Conservation (phyloP, 805 yeast species). For the Starmerella khaoyaiensis region DNA sequence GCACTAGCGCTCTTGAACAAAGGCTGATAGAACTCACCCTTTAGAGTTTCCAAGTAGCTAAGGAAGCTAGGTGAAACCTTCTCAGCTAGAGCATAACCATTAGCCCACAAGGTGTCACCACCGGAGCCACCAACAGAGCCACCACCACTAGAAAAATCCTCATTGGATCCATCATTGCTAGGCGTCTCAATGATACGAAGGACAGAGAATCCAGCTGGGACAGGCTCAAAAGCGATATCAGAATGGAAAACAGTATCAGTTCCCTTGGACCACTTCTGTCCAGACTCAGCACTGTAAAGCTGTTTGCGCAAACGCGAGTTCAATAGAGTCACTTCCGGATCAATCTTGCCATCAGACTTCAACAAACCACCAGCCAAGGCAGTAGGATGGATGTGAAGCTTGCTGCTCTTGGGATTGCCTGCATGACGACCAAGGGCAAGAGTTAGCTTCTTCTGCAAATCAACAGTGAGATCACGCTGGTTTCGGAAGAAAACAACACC, state of each 20-base stretch:
- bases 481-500: slow-evolving; percentile 40
- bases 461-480: slow-evolving; percentile 29
- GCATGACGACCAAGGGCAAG: slow-evolving; percentile 22
- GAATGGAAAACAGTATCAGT: slow-evolving; percentile 36
- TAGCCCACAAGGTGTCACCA: slow-evolving; percentile 45
- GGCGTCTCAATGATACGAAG: slow-evolving; percentile 38
- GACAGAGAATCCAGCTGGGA: slow-evolving; percentile 45
- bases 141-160: slow-evolving; percentile 15
- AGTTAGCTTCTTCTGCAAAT: slow-evolving; percentile 24
- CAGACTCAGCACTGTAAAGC: slow-evolving; percentile 14
- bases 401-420: slow-evolving; percentile 24
- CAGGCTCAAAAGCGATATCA: slow-evolving; percentile 43
- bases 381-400: slow-evolving; percentile 26
- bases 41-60: slow-evolving; percentile 35
- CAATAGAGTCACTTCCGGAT: slow-evolving; percentile 25
- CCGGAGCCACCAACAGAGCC: slow-evolving; percentile 23
- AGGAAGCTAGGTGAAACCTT: slow-evolving; percentile 40
- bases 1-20: slow-evolving; percentile 33
- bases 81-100: slow-evolving; percentile 42
- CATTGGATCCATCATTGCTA: slow-evolving; percentile 31
- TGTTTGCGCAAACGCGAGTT: slow-evolving; percentile 18
- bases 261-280: slow-evolving; percentile 20
- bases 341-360: slow-evolving; percentile 21
- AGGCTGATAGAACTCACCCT: slow-evolving; percentile 29
- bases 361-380: slow-evolving; percentile 26